Base-by-base conservation (phyloP, 228 moss, liverwort and hornwort species). In the Sphagnum magellanicum region DNA sequence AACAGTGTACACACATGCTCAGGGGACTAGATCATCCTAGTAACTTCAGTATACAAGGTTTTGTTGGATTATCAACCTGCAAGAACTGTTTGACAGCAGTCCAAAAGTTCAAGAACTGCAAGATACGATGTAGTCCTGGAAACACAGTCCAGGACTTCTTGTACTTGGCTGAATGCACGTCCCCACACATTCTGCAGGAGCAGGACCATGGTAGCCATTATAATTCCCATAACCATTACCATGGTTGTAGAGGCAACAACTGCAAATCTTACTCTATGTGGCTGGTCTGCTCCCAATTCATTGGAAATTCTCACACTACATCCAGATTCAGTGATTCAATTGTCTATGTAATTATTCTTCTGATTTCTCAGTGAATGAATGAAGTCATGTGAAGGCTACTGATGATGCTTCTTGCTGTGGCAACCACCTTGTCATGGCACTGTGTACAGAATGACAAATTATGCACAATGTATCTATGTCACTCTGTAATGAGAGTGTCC, bases 291-390 rank as follows among this genome's bases (percentile, higher is more conserved):
- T 74, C 91, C 88, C 52, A 94, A 53, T 64, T 87, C 90, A 66
- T 86, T 88, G 7, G 94, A 80, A 12, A 95, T 84, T 69, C 94
- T 75, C 53, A 86, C 76, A 59, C 94, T 95, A 70, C 5, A n/a
- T 50, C 8, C 32, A 32, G 32, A 32, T 32, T 32, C 32, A 32
- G 32, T 32, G 32, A 32, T 32, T 32, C 32, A 32, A 32, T 32
- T 32, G 32, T 32, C 32, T 32, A 32, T 32, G 32, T 32, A 1
- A 32, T 32, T 32, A 32, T 32, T 32, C 32, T 32, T 32, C 32
- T 32, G 32, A 32, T 32, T 32, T 32, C 32, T 32, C 32, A 32
- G 32, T 32, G 32, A 32, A 32, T 32, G 32, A 32, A 32, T 1
- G 32, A 32, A 32, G 32, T 32, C 32, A 32, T 32, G 32, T 32